phyloP scores from a whole-genome alignment of 108 stramenopile genomes.

The Aurantiochytrium sp. region DNA sequence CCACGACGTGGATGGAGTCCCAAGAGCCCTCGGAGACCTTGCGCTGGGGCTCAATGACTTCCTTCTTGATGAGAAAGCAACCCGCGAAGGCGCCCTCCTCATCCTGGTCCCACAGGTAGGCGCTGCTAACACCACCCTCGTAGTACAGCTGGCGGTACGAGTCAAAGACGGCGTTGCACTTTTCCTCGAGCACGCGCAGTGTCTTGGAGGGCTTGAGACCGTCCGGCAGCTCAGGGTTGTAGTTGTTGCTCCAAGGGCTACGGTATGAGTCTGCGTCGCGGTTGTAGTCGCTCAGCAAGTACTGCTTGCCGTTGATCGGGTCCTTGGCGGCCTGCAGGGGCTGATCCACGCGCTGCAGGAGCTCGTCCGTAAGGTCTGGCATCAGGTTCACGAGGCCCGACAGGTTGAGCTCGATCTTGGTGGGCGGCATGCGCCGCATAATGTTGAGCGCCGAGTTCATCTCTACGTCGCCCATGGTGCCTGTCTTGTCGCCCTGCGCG shows the following conservation, averaged over 20 bases:
- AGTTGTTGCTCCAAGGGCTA: constrained; percentile 56
- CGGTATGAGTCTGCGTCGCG: constrained; percentile 54
- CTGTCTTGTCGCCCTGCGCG: background rate
- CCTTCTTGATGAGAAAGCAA: constrained; percentile 79
- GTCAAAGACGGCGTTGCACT: constrained; percentile 83
- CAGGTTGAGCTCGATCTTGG: constrained; percentile 52
- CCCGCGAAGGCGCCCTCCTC: constrained; percentile 53
- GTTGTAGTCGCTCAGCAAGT: constrained; percentile 56
- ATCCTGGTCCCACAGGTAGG: constrained; percentile 73
- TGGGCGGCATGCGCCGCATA: constrained; percentile 54
- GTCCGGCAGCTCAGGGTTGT: constrained; percentile 47
- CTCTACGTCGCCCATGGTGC: background rate
- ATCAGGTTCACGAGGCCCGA: constrained; percentile 43
- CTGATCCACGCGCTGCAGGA: constrained; percentile 56
- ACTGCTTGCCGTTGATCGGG: constrained; percentile 42
- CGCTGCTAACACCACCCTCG: constrained; percentile 63
- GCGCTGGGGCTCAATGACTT: constrained; percentile 33
- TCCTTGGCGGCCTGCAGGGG: constrained; percentile 24
- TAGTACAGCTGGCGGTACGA: constrained; percentile 83
- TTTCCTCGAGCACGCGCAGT: constrained; percentile 34
- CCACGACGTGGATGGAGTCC: constrained; percentile 82
- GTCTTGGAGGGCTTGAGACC: constrained; percentile 45
- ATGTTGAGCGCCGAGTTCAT: constrained; percentile 38
- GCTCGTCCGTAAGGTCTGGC: constrained; percentile 48
- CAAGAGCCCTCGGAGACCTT: constrained; percentile 49